A percentile compares a stretch with the other conserved stretches of the same genome.
These are phyloP conservation scores for Rossbeevera mucosa DNA, from an alignment of 768 basidiomycete species.

Conservation along the genomic window DNA sequence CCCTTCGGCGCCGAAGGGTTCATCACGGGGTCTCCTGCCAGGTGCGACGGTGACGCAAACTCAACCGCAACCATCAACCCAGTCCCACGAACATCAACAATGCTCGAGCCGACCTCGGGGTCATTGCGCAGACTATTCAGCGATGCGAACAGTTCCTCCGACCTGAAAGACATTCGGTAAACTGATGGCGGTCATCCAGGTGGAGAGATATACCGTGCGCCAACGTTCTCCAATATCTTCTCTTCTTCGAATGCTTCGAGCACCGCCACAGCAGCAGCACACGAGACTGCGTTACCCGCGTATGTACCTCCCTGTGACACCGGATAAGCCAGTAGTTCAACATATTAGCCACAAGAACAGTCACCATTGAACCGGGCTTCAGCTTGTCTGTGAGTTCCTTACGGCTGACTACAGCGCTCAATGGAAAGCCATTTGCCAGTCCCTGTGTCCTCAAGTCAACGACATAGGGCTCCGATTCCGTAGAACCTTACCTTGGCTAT, in stretches of 20 bases:
- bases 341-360: conserved; percentile 3
- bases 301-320: conserved; percentile 73
- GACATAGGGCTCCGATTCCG: neutral
- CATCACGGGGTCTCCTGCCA: conserved; percentile 45
- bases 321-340: conserved; percentile 5
- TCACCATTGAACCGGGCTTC: conserved; percentile 73
- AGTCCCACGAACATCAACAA: conserved; percentile 83
- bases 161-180: conserved; percentile 38
- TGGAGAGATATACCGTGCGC: conserved; percentile 47
- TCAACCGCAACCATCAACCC: conserved; percentile 90
- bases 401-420: conserved; percentile 78
- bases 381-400: conserved; percentile 79
- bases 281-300: conserved; percentile 87
- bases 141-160: conserved; percentile 61
- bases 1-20: conserved; percentile 39
- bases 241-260: conserved; percentile 74
- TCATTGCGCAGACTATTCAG: conserved; percentile 57
- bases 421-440: conserved; percentile 88
- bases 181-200: neutral
- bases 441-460: conserved; percentile 41
- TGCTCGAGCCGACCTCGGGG: conserved; percentile 46
- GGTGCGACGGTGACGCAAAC: conserved; percentile 60
- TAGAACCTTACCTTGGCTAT: conserved; percentile 70
- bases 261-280: conserved; percentile 86
- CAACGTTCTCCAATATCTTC: conserved; percentile 77